phyloP scores from a whole-genome alignment of 495 filamentous ascomycete species.

The Penicillium flavigenum region DNA sequence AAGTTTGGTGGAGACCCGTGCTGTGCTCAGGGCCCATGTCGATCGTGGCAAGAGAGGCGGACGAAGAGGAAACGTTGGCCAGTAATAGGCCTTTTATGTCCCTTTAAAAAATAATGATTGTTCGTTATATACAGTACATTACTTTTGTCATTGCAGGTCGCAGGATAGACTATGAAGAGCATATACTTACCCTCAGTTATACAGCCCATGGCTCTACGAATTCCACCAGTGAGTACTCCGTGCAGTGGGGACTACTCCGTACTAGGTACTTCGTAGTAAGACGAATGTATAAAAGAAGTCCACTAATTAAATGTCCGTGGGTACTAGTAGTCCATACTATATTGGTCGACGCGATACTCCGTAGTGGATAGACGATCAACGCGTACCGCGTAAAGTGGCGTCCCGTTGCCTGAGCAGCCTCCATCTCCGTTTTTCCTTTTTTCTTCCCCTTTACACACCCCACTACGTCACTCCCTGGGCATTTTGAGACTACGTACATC shows the following conservation, averaged over 20 bases:
- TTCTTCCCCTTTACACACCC: background rate
- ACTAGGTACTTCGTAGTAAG: too few relatives aligned
- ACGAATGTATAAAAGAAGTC: too few relatives aligned
- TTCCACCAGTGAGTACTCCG: too few relatives aligned
- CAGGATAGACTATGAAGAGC: background rate
- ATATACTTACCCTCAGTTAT: background rate
- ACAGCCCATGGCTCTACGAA: background rate
- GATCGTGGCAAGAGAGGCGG: conserved; percentile 83
- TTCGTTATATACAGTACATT: conserved; percentile 8
- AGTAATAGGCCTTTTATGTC: conserved; percentile 10
- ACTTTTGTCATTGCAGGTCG: background rate
- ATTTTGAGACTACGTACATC: background rate
- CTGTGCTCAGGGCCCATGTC: conserved; percentile 75
- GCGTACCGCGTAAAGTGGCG: conserved; percentile 9
- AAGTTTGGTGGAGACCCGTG: conserved; percentile 78
- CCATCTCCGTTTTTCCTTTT: conserved; percentile 15
- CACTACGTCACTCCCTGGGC: conserved; percentile 6
- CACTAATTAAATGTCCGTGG: too few relatives aligned
- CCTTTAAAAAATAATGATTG: conserved; percentile 10
- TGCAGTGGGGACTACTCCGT: too few relatives aligned
- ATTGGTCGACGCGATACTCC: background rate
- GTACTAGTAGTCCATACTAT: too few relatives aligned
- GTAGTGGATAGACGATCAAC: background rate
- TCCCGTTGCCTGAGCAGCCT: conserved; percentile 7
- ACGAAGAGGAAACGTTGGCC: conserved; percentile 65